A percentile compares a stretch with the other conserved stretches of the same genome.
phyloP scores from a whole-genome alignment of 1,284 basidiomycete genomes.

The Grifola frondosa region DNA sequence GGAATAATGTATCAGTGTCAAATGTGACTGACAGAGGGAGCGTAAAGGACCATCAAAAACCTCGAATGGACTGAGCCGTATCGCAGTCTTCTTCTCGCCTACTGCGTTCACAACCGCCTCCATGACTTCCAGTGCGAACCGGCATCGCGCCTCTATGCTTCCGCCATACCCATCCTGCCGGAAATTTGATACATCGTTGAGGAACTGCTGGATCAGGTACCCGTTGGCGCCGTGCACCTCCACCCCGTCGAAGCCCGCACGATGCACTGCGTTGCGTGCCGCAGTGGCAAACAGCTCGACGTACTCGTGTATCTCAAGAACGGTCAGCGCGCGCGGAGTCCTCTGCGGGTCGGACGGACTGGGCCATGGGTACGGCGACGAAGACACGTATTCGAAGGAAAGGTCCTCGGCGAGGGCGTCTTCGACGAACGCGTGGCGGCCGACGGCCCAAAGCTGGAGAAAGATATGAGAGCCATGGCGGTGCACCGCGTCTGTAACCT shows the following conservation, averaged over 20 bases:
- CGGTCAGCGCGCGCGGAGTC: no score
- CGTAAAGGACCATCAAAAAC: constrained; percentile 35
- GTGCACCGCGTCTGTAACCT: constrained; percentile 5
- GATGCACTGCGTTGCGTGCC: constrained; percentile 24
- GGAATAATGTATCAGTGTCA: no score
- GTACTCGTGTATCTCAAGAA: constrained; percentile 27
- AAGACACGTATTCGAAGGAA: constrained; percentile 25
- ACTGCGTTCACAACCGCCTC: constrained; percentile 40
- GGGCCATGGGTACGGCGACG: constrained; percentile 25
- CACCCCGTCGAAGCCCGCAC: constrained; percentile 34
- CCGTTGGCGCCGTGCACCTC: constrained; percentile 36
- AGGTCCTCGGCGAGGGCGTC: constrained; percentile 28
- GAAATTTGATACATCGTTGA: constrained; percentile 41
- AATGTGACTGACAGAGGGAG: no score
- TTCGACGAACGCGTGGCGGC: constrained; percentile 24
- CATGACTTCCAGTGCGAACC: constrained; percentile 48
- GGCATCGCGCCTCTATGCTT: constrained; percentile 46
- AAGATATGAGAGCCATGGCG: constrained; percentile 2
- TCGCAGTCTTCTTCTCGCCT: constrained; percentile 40
- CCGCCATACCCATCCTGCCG: constrained; percentile 60
- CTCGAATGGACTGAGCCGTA: constrained; percentile 55
- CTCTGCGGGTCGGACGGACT: background rate
- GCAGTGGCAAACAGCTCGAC: constrained; percentile 21
- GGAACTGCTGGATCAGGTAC: constrained; percentile 39
- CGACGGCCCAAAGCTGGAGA: constrained; percentile 2